Percentiles rank a stretch among this genome's conserved stretches.
These are phyloP conservation scores for Tilletia caries DNA, from an alignment of 1,284 basidiomycete genomes.

Conservation along the genomic window DNA sequence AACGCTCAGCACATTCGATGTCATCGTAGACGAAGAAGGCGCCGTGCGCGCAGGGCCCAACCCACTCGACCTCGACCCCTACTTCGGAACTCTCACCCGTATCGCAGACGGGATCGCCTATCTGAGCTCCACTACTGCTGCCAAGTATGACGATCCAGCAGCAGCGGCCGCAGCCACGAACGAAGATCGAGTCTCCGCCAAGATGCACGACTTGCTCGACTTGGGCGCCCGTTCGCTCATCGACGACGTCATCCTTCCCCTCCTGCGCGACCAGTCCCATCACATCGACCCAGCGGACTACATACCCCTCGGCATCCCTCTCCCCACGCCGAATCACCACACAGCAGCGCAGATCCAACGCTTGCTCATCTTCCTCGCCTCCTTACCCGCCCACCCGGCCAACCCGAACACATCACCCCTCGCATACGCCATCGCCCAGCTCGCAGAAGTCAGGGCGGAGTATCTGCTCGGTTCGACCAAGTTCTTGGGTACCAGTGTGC, in stretches of 20 bases:
- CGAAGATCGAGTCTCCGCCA: conserved; percentile 41
- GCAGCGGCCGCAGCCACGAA: conserved; percentile 22
- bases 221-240: conserved; percentile 42
- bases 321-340: conserved; percentile 30
- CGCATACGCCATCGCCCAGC: conserved; percentile 28
- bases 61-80: conserved; percentile 38
- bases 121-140: conserved; percentile 21
- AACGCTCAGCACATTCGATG: conserved; percentile 47
- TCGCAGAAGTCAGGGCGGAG: conserved; percentile 27
- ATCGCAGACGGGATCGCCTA: conserved; percentile 42
- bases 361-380: conserved; percentile 38
- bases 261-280: conserved; percentile 33
- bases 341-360: conserved; percentile 35
- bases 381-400: conserved; percentile 34
- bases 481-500: conserved; percentile 23
- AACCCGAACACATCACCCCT: conserved; percentile 33
- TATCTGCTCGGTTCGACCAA: conserved; percentile 33
- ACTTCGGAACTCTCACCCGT: conserved; percentile 47
- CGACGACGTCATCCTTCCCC: conserved; percentile 39
- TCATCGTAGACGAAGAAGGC: conserved; percentile 48
- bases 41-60: conserved; percentile 44
- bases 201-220: conserved; percentile 47
- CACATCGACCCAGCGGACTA: conserved; percentile 36
- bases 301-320: conserved; percentile 19
- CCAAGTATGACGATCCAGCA: conserved; percentile 16